Evolutionary conservation across 371 early-diverging fungal species (phyloP).

Genomic region (Mucor racemosus): DNA sequence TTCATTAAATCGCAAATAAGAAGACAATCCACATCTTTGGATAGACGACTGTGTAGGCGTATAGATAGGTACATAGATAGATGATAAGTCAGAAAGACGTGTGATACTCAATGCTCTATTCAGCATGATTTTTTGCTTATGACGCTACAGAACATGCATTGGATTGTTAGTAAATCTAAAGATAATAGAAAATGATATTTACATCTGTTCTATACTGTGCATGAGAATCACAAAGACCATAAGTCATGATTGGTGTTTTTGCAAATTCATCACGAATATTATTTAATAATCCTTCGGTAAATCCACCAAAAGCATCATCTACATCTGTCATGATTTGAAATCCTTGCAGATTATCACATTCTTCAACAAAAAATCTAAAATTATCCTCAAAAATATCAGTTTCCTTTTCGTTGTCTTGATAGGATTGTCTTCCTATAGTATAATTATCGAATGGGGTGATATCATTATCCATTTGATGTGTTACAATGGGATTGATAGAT

Average conservation of each 20-base stretch:
- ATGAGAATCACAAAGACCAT: constrained; percentile 53
- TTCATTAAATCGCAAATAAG: constrained; percentile 36
- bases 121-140: constrained; percentile 40
- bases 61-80: constrained; percentile 64
- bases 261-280: constrained; percentile 78
- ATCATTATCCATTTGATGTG: constrained; percentile 69
- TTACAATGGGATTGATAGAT: constrained; percentile 62
- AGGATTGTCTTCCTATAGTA: constrained; percentile 73
- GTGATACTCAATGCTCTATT: constrained; percentile 60
- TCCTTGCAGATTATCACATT: constrained; percentile 86
- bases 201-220: constrained; percentile 39
- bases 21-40: constrained; percentile 31
- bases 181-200: not conserved
- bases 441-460: constrained; percentile 75
- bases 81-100: constrained; percentile 52
- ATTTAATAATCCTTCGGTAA: constrained; percentile 66
- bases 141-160: constrained; percentile 35
- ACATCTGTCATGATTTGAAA: constrained; percentile 81
- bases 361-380: constrained; percentile 82
- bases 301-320: constrained; percentile 81
- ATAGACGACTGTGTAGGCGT: constrained; percentile 36
- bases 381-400: constrained; percentile 74
- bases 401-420: constrained; percentile 65
- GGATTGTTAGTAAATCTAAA: too few species aligned
- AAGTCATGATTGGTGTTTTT: constrained; percentile 72